A percentile compares a stretch with the other conserved stretches of the same genome.
Conservation (phyloP, 805 yeast species). For the Sugiyamaella lignohabitans region DNA sequence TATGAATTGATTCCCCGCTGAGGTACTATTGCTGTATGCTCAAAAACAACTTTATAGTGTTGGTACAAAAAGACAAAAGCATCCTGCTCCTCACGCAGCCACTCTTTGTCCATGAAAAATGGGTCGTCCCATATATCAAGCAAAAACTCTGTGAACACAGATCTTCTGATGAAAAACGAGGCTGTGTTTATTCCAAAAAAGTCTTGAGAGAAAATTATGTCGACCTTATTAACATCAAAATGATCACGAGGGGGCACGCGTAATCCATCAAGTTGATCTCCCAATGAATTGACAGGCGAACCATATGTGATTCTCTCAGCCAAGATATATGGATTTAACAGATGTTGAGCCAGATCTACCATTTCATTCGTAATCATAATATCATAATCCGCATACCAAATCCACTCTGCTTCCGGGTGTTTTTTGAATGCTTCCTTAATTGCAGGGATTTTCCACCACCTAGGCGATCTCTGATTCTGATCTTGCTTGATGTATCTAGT, state of each 20-base stretch:
- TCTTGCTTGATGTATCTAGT: conserved; percentile 17
- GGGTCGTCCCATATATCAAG: conserved; percentile 30
- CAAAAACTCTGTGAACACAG: conserved; percentile 20
- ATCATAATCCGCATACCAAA: conserved; percentile 36
- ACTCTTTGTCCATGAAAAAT: conserved; percentile 9
- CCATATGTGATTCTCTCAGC: conserved; percentile 21
- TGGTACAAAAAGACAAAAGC: conserved; percentile 19
- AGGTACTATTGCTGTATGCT: conserved; percentile 28
- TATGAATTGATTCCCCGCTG: conserved; percentile 29
- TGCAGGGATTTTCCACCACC: conserved; percentile 33
- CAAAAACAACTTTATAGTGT: conserved; percentile 18
- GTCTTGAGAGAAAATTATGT: conserved; percentile 28
- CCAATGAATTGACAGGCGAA: conserved; percentile 18
- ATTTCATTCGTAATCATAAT: conserved; percentile 31
- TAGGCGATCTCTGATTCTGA: conserved; percentile 10
- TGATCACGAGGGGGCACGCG: conserved; percentile 10
- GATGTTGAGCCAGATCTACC: conserved; percentile 24
- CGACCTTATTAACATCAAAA: conserved; percentile 20
- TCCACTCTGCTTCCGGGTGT: conserved; percentile 34
- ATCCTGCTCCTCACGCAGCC: conserved; percentile 24
- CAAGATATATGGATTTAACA: conserved; percentile 26
- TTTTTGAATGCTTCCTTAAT: conserved; percentile 27
- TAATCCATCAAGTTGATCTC: conserved; percentile 9
- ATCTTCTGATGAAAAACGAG: conserved; percentile 27
- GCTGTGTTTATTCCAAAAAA: conserved; percentile 29